Percentiles rank a stretch among this genome's conserved stretches.
These are phyloP conservation scores for Dillenia suffruticosa DNA, from an alignment of 164 flowering plant genomes.

Conservation along the genomic window DNA sequence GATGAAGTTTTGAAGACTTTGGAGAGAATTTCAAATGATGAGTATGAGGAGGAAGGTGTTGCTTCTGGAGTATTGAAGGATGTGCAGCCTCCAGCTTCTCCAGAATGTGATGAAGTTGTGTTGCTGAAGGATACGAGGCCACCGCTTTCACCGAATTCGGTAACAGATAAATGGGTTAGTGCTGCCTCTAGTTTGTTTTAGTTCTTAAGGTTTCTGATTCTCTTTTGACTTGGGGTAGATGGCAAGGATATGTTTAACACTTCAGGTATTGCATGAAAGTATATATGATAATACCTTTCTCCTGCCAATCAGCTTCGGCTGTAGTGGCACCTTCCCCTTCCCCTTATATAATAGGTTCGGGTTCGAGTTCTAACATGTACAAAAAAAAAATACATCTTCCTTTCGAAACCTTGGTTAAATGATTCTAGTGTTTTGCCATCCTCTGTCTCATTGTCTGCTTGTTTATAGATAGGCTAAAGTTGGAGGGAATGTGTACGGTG, in stretches of 20 bases:
- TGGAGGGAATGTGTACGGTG: too few species aligned
- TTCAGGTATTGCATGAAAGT: not conserved
- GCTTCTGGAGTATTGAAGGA: too few species aligned
- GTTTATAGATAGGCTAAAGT: too few species aligned
- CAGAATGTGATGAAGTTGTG: constrained; percentile 12
- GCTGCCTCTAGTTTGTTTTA: constrained; percentile 12
- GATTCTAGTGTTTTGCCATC: too few species aligned
- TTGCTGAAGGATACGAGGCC: constrained; percentile 17
- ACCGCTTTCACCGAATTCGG: constrained; percentile 32
- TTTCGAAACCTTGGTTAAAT: too few species aligned
- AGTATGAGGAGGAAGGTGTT: not conserved
- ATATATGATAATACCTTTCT: not conserved
- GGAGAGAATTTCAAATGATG: constrained; percentile 15
- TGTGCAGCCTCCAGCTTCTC: too few species aligned
- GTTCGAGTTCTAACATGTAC: constrained; percentile 1
- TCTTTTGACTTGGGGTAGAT: not conserved
- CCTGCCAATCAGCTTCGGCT: not conserved
- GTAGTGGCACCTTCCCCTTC: too few species aligned
- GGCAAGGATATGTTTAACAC: not conserved
- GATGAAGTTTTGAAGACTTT: constrained; percentile 33
- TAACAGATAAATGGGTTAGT: constrained; percentile 34
- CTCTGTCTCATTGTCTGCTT: too few species aligned
- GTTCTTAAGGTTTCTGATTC: constrained; percentile 5
- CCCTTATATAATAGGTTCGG: too few species aligned
- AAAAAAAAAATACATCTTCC: not conserved